Evolutionary conservation across 345 rosid genomes (phyloP).

Genomic region (Schrenkiella parvula): DNA sequence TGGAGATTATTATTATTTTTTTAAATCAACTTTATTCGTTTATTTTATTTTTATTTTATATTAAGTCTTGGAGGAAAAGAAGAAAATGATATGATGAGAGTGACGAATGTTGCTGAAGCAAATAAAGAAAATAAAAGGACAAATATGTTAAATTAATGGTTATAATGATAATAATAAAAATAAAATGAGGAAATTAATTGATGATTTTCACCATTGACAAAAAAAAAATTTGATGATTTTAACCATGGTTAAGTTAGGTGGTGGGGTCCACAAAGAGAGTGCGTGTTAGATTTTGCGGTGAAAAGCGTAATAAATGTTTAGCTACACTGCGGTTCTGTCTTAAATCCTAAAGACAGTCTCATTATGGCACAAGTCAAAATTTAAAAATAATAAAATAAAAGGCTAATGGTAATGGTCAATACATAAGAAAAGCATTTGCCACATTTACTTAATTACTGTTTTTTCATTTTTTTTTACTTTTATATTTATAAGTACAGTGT

Average conservation of each 20-base stretch:
- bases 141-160: no score
- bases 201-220: no score
- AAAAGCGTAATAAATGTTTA: constrained; percentile 34
- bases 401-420: not conserved
- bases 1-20: constrained; percentile 7
- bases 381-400: not conserved
- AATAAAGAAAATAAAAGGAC: constrained; percentile 6
- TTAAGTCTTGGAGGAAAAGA: not conserved
- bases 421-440: no score
- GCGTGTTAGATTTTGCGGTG: constrained; percentile 35
- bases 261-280: constrained; percentile 16
- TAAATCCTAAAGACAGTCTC: constrained; percentile 17
- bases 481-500: no score
- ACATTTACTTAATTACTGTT: no score
- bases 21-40: not conserved
- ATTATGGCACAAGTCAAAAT: constrained; percentile 18
- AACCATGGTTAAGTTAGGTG: constrained; percentile 30
- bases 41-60: not conserved
- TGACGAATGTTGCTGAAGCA: constrained; percentile 29
- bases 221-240: no score
- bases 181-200: no score
- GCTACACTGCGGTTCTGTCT: constrained; percentile 17
- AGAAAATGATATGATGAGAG: constrained; percentile 26
- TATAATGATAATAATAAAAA: no score
- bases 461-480: no score